Evolutionary conservation across 2,329 filamentous ascomycete species (phyloP), one percentile per base, ranked within the genome.

Genomic region (Intubia oerlemansii): DNA sequence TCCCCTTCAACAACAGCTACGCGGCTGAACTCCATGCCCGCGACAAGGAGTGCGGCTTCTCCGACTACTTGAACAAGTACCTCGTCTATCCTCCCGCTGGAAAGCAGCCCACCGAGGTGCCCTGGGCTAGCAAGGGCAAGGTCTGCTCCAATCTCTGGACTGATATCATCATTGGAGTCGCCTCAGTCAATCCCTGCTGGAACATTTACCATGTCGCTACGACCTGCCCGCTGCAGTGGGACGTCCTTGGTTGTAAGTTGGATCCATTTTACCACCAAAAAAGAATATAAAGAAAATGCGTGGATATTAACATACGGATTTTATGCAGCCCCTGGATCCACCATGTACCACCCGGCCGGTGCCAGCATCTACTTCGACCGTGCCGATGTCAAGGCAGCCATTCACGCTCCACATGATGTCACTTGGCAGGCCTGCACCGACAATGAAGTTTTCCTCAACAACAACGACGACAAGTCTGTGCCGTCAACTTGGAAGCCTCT

Each of bases 151-250:
- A n/a, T n/a, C n/a, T n/a, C n/a, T n/a, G n/a, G n/a, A n/a, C n/a
- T n/a, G n/a, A n/a, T n/a, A n/a, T n/a, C n/a, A n/a, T n/a, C n/a
- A n/a, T n/a, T n/a, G n/a, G n/a, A n/a, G n/a, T n/a, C n/a, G n/a
- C n/a, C n/a, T n/a, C n/a, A 2, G 47, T 66, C 19, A 88, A 88
- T 50, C 79, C 79, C 0, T 88, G 80, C 53, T 90, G 76, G 50
- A 68, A 81, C 44, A 53, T 78, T 9, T 88, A 85, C 49, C 65
- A 76, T 28, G 62, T 85, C 10, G 65, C 65, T 3, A 69, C 66
- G 4, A 75, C 69, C 10, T 88, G 79, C 44, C 79, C 79, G 1
- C 38, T 70, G 3, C 53, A 65, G 2, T 79, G 66, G 59, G 70
- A 81, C 33, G 64, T 75, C 0, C 54, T 84, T 3, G 28, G n/a